Evolutionary conservation across 1,139 yeast species (phyloP), one percentile per base, ranked within the genome.

Genomic region (Debaryomyces sp.): DNA sequence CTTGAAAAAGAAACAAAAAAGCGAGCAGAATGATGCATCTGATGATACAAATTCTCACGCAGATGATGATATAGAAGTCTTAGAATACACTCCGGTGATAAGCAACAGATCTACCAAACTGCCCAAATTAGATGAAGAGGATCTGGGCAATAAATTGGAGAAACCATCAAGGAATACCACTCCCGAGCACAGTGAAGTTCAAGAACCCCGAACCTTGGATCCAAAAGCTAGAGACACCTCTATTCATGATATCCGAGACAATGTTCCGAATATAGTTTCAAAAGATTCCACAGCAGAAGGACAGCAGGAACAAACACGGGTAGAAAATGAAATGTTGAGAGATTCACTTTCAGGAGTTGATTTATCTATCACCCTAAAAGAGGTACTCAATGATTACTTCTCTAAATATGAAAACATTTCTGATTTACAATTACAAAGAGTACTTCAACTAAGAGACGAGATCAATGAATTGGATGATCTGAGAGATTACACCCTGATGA

Each of bases 51-150:
- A 17, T 7, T 17, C 42, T 18, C 54, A 29, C 9, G 47, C 49
- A 13, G 56, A 52, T 1, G 62, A 59, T 4, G 67, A 63, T 10
- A 57, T 66, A 30, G 66, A 65, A 45, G 63, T 63, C 6, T 53
- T 57, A 51, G 62, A 63, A 47, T 57, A 46, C 41, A 46, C 43
- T n/a, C 50, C 50, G 7, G 44, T 42, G 26, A 44, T 32, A 21
- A 39, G 35, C 32, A 27, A 10, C 21, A 36, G 27, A 10, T 21
- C 41, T 8, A 32, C 26, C 12, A 33, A 24, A 9, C 15, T 12
- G 15, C 32, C 45, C 5, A 12, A 6, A 23, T 13, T 22, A 10
- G 15, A 35, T 15, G 34, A 26, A 26, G 40, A 41, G 30, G 15
- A 15, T 24, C 12, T 21, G 13, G 21, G 9, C 12, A 22, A 32